A percentile compares a stretch with the other conserved stretches of the same genome.
phyloP scores from a whole-genome alignment of 805 yeast genomes.

The Candida khao-thaluensis region DNA sequence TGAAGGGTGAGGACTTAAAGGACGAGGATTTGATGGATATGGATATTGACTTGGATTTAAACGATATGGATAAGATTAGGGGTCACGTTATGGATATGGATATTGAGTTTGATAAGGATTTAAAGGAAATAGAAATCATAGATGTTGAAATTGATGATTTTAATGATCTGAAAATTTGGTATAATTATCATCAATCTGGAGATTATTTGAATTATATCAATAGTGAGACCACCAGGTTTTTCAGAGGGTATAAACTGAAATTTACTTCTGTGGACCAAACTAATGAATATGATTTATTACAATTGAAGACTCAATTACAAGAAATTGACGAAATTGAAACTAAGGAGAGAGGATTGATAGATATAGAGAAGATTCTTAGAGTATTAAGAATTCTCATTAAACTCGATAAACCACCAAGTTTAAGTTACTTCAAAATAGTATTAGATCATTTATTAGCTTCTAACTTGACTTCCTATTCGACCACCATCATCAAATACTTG shows the following conservation, averaged over 20 bases:
- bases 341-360: neutral
- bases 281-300: neutral
- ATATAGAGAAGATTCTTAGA: neutral
- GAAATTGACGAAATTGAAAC: neutral
- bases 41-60: no score
- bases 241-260: constrained; percentile 14
- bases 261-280: constrained; percentile 5
- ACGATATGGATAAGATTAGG: no score
- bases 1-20: neutral
- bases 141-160: neutral
- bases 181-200: constrained; percentile 25
- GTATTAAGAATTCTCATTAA: neutral
- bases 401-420: constrained; percentile 11
- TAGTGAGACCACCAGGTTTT: constrained; percentile 25
- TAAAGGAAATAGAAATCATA: neutral
- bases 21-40: neutral
- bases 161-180: constrained; percentile 5
- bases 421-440: constrained; percentile 4
- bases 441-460: constrained; percentile 4
- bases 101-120: no score
- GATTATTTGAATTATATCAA: constrained; percentile 33
- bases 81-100: no score
- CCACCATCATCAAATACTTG: constrained; percentile 10
- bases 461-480: constrained; percentile 4
- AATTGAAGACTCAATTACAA: neutral